phyloP scores from a whole-genome alignment of 2,329 filamentous ascomycete species.

The Nemania bipapillata region DNA sequence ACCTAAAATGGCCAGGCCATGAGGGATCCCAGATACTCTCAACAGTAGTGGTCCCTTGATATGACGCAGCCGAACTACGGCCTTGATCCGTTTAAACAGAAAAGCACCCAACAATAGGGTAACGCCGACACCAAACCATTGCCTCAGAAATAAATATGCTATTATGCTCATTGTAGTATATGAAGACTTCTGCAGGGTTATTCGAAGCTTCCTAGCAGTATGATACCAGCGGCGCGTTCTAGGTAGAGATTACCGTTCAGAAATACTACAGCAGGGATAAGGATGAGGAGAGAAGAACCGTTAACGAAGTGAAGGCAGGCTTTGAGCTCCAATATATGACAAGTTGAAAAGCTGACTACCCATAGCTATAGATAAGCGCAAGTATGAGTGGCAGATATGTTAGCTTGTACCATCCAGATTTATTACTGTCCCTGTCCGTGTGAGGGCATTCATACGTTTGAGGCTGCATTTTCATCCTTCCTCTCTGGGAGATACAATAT shows the following conservation, averaged over 20 bases:
- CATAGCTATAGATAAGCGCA: not conserved
- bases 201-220: not conserved
- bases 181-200: not conserved
- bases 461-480: too few relatives aligned
- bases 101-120: conserved; percentile 3
- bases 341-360: not conserved
- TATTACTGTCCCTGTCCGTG: too few relatives aligned
- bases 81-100: not conserved
- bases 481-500: too few relatives aligned
- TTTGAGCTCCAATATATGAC: too few relatives aligned
- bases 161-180: not conserved
- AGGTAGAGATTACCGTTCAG: not conserved
- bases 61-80: conserved; percentile 36
- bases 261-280: not conserved
- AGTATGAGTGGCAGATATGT: not conserved
- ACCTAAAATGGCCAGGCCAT: conserved; percentile 43
- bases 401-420: not conserved
- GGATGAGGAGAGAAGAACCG: too few relatives aligned
- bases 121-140: conserved; percentile 3
- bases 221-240: not conserved
- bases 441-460: too few relatives aligned
- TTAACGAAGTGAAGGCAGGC: too few relatives aligned
- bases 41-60: conserved; percentile 43
- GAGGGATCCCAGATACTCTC: conserved; percentile 43
- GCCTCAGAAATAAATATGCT: not conserved